These are phyloP conservation scores for Physocladia obscura DNA, from an alignment of 192 early-diverging fungal species.

Conservation along the genomic window DNA sequence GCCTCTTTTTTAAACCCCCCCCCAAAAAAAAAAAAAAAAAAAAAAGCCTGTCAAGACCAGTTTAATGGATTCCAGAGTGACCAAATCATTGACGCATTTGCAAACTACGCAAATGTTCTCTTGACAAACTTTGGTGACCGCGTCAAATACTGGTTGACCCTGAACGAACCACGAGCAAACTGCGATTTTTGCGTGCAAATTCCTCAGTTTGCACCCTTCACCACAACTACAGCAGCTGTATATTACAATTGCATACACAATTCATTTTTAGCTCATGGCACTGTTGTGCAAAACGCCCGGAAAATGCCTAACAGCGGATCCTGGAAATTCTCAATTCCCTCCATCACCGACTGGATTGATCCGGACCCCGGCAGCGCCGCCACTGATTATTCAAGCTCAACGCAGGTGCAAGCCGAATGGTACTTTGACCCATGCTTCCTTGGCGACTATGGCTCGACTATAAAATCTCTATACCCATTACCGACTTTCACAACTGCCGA, in stretches of 20 bases:
- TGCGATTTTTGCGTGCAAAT: slow-evolving; percentile 27
- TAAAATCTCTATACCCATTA: slow-evolving; percentile 7
- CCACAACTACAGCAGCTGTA: not conserved
- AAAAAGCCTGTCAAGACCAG: slow-evolving; percentile 31
- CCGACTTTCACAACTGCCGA: slow-evolving; percentile 39
- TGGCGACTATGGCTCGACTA: slow-evolving; percentile 32
- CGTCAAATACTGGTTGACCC: slow-evolving; percentile 37
- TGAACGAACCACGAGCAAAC: slow-evolving; percentile 40
- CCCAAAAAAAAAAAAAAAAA: not conserved
- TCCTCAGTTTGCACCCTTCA: slow-evolving; percentile 15
- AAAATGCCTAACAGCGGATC: slow-evolving; percentile 4
- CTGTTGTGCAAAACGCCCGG: slow-evolving; percentile 27
- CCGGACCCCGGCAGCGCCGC: not conserved
- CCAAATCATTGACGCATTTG: slow-evolving; percentile 36
- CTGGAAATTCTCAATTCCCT: slow-evolving; percentile 29
- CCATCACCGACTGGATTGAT: slow-evolving; percentile 25
- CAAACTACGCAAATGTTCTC: slow-evolving; percentile 31
- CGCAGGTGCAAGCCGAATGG: slow-evolving; percentile 8
- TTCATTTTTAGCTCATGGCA: slow-evolving; percentile 19
- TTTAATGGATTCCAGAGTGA: slow-evolving; percentile 15
- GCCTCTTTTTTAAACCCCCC: no score
- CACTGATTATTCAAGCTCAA: not conserved
- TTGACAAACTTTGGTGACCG: slow-evolving; percentile 26
- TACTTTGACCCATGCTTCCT: slow-evolving; percentile 39
- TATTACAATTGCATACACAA: slow-evolving; percentile 19